phyloP scores from a whole-genome alignment of 305 asterid species.

The Fraxinus xanthoxyloides region DNA sequence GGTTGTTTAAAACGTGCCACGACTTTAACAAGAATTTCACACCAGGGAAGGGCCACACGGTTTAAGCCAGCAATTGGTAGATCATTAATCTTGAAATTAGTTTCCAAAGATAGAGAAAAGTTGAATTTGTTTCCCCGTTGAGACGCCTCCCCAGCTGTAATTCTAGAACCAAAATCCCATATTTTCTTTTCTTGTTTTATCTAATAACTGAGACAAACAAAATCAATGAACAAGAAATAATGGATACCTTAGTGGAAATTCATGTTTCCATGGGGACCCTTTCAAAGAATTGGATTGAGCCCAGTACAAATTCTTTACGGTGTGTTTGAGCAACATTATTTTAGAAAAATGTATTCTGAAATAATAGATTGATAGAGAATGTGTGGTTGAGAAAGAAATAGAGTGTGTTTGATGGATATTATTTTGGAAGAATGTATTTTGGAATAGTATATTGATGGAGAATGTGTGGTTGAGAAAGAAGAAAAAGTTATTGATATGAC shows the following conservation, averaged over 20 bases:
- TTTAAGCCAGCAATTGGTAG: neutral
- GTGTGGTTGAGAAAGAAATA: no score
- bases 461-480: no score
- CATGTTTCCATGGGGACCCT: neutral
- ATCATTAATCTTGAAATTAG: neutral
- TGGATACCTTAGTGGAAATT: neutral
- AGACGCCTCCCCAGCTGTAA: neutral
- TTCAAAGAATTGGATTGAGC: neutral
- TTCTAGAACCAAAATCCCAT: neutral
- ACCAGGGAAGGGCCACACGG: neutral
- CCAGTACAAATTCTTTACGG: neutral
- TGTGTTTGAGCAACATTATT: no score
- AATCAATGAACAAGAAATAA: neutral
- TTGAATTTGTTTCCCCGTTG: neutral
- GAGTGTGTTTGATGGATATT: no score
- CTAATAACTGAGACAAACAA: neutral
- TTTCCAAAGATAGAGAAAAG: neutral
- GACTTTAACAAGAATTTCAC: neutral
- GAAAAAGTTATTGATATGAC: no score
- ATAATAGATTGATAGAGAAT: no score
- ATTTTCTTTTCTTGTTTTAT: neutral
- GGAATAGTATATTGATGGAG: no score
- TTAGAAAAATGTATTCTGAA: no score
- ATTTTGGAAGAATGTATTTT: no score
- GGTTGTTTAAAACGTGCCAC: neutral